Percentiles rank a stretch among this genome's conserved stretches.
phyloP scores from a whole-genome alignment of 2,329 filamentous ascomycete species.

The Pseudocercospora fuligena region DNA sequence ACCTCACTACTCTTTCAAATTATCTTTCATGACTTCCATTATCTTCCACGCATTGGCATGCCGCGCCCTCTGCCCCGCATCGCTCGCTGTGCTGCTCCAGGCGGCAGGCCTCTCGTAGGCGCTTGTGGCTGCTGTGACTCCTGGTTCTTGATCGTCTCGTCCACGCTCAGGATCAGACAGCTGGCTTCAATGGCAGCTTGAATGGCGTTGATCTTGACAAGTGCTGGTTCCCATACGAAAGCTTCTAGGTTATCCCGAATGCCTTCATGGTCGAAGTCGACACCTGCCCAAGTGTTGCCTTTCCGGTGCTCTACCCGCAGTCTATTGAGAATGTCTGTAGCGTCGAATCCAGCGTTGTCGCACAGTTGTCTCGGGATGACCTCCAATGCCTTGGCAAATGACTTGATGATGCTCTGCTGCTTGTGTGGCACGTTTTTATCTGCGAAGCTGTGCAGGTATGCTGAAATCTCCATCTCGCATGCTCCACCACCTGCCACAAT shows the following conservation, averaged over 20 bases:
- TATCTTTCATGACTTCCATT: constrained; percentile 4
- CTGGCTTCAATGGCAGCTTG: constrained; percentile 94
- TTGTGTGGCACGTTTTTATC: constrained; percentile 93
- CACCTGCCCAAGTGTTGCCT: constrained; percentile 90
- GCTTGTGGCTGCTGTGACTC: constrained; percentile 85
- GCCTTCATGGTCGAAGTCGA: constrained; percentile 92
- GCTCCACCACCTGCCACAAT: constrained; percentile 96
- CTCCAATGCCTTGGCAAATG: constrained; percentile 95
- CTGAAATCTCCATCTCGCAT: constrained; percentile 93
- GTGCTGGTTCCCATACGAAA: constrained; percentile 96
- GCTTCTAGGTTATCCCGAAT: constrained; percentile 91
- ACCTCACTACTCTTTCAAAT: not conserved
- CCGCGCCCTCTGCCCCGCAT: constrained; percentile 83
- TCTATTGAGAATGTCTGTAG: constrained; percentile 95
- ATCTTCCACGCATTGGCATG: constrained; percentile 65
- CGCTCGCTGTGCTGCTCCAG: constrained; percentile 80
- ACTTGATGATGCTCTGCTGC: constrained; percentile 97
- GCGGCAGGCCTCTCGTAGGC: constrained; percentile 68
- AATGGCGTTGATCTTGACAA: constrained; percentile 97
- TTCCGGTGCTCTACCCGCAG: constrained; percentile 95
- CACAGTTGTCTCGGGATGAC: constrained; percentile 95
- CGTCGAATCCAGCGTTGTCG: constrained; percentile 98
- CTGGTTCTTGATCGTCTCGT: constrained; percentile 98
- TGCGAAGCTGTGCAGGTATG: constrained; percentile 89
- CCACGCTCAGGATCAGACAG: constrained; percentile 92